Evolutionary conservation across 768 basidiomycete genomes (phyloP), one percentile per base, ranked within the genome.

Genomic region (Royoungia palumana): DNA sequence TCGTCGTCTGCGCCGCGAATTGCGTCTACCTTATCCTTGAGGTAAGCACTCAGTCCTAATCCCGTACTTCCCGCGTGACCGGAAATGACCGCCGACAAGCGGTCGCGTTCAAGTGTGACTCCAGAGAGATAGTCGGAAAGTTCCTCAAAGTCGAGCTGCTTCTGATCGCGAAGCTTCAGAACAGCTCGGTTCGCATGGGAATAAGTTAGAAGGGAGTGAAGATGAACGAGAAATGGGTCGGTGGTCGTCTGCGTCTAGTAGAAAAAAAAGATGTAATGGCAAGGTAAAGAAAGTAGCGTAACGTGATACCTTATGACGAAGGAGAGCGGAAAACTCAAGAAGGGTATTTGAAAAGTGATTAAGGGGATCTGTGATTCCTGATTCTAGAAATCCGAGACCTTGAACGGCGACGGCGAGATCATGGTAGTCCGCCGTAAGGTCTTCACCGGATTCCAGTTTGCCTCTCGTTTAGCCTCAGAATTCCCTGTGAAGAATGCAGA

Each of bases 61-160:
- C 90, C 89, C 20, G 80, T 83, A 70, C 89, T 85, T 48, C 85
- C 90, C 47, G 86, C 89, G 64, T 88, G 91, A n/a, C 89, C 93
- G 49, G 79, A 84, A 61, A 91, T 89, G 37, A 97, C 77, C 2
- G 92, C 92, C 17, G 94, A 84, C 10, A 99, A 74, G 38, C 96
- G 76, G 62, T 99, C 96, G 19, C 96, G 85, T 70, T 99, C 96
- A 11, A 84, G 75, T 1, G 91, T 93, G 38, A 97, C 85, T n/a
- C 87, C 89, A 6, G 89, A 89, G 12, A 99, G 77, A 68, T 98
- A 98, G 44, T 93, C 89, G 2, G 93, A 92, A 9, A 98, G 79
- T 65, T 98, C 95, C 70, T 99, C 96, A 55, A 97, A 95, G 64
- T 99, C 96, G 47, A 98, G 81, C 67, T 99, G 96, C 68, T 98